These are phyloP conservation scores for Perkinsela sp. DNA, from an alignment of 208 protist species.

Conservation along the genomic window DNA sequence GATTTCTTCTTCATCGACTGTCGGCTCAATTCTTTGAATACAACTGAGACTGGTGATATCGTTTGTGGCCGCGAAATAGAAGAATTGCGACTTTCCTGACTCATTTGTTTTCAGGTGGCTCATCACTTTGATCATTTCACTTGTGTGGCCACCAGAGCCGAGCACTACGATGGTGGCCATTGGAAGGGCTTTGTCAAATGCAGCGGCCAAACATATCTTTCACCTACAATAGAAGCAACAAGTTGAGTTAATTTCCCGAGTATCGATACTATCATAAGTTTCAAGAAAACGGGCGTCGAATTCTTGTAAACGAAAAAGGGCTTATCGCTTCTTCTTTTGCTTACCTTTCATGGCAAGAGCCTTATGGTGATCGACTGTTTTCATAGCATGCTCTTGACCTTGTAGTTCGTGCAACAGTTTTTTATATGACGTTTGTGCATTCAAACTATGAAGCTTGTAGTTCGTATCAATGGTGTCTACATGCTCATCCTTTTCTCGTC, in stretches of 20 bases:
- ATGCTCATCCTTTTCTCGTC: not conserved
- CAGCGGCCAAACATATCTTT: too few species aligned
- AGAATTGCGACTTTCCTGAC: conserved; percentile 13
- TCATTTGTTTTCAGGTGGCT: conserved; percentile 8
- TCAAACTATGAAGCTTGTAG: not conserved
- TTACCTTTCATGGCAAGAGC: not conserved
- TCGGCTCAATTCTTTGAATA: not conserved
- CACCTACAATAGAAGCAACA: too few species aligned
- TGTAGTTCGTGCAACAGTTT: not conserved
- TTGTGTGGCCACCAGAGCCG: conserved; percentile 64
- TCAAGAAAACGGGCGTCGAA: too few species aligned
- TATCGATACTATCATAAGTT: too few species aligned
- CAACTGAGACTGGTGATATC: conserved; percentile 8
- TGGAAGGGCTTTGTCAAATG: too few species aligned
- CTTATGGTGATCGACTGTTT: not conserved
- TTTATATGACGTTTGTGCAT: not conserved
- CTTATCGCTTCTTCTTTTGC: not conserved
- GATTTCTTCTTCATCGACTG: too few species aligned
- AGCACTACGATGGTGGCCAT: conserved; percentile 38
- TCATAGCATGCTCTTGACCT: not conserved
- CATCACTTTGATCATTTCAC: conserved; percentile 54
- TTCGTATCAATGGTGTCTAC: not conserved
- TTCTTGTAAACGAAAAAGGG: too few species aligned
- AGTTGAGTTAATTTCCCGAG: too few species aligned
- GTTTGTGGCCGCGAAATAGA: conserved; percentile 19